Conservation (phyloP, 352 stramenopile species). For the Stephanocyclus meneghinianus region DNA sequence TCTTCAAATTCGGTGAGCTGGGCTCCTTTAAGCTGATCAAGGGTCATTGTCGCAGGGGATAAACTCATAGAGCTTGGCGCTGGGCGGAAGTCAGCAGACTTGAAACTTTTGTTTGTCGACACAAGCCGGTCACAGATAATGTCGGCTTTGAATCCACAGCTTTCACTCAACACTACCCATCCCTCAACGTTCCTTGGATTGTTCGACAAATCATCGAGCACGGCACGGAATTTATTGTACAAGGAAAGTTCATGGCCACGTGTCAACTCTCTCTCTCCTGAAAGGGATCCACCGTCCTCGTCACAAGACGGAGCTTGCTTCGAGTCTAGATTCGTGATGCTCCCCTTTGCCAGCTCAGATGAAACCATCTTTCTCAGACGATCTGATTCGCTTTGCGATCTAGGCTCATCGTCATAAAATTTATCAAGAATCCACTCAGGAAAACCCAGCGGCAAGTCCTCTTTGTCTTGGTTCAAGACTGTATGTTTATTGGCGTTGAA, state of each 20-base stretch:
- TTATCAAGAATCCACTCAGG: slow-evolving; percentile 53
- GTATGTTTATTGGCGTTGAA: slow-evolving; percentile 46
- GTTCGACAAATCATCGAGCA: slow-evolving; percentile 76
- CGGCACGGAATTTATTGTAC: slow-evolving; percentile 72
- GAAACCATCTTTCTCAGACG: slow-evolving; percentile 48
- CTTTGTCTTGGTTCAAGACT: neutral
- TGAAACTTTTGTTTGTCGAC: slow-evolving; percentile 34
- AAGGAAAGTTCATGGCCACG: slow-evolving; percentile 64
- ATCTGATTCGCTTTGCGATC: slow-evolving; percentile 19
- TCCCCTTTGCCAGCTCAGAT: slow-evolving; percentile 57
- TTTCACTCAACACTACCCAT: slow-evolving; percentile 75
- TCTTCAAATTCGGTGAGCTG: slow-evolving; percentile 44
- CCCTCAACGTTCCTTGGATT: slow-evolving; percentile 62
- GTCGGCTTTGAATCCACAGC: slow-evolving; percentile 71
- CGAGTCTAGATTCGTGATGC: slow-evolving; percentile 47
- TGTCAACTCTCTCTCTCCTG: slow-evolving; percentile 50
- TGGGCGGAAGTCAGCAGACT: slow-evolving; percentile 43
- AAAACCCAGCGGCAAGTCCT: slow-evolving; percentile 42
- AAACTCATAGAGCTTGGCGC: slow-evolving; percentile 18
- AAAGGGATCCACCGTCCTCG: slow-evolving; percentile 40
- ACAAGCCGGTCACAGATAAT: slow-evolving; percentile 72
- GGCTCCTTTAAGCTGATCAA: slow-evolving; percentile 41
- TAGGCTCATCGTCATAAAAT: neutral
- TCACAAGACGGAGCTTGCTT: slow-evolving; percentile 17
- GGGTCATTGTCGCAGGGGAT: slow-evolving; percentile 24